Conservation (phyloP, 768 basidiomycete species). For the Multifurca ochricompacta region DNA sequence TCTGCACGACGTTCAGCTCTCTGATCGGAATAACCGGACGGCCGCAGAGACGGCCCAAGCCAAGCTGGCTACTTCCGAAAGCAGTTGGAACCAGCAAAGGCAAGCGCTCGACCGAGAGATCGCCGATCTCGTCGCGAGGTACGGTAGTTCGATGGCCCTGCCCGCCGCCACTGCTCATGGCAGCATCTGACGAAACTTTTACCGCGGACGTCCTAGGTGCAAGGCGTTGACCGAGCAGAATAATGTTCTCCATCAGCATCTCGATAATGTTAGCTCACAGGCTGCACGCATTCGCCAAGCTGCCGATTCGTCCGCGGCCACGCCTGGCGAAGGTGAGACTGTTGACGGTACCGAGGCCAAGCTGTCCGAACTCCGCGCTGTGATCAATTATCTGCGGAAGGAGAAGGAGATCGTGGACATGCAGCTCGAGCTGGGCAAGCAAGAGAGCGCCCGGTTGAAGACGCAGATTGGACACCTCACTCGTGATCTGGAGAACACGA, state of each 20-base stretch:
- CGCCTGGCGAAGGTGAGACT: slow-evolving; percentile 36
- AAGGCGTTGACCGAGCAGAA: slow-evolving; percentile 75
- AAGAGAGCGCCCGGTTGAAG: slow-evolving; percentile 68
- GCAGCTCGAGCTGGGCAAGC: slow-evolving; percentile 73
- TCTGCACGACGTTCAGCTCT: slow-evolving; percentile 41
- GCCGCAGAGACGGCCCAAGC: slow-evolving; percentile 67
- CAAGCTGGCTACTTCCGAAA: slow-evolving; percentile 62
- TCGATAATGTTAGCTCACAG: slow-evolving; percentile 77
- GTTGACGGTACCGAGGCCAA: slow-evolving; percentile 53
- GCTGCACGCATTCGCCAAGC: slow-evolving; percentile 74
- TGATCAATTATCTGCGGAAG: slow-evolving; percentile 75
- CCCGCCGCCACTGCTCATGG: background rate
- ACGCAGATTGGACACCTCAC: slow-evolving; percentile 67
- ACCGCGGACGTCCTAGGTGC: slow-evolving; percentile 36
- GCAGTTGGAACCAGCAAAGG: slow-evolving; percentile 76
- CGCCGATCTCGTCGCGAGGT: slow-evolving; percentile 64
- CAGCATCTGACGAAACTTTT: background rate
- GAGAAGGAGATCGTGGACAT: slow-evolving; percentile 92
- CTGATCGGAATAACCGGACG: slow-evolving; percentile 50
- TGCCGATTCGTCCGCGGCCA: slow-evolving; percentile 41
- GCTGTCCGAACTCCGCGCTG: slow-evolving; percentile 64
- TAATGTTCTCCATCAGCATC: slow-evolving; percentile 67
- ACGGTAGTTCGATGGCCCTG: slow-evolving; percentile 16
- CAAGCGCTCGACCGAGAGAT: slow-evolving; percentile 73
- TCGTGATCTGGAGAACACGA: slow-evolving; percentile 61